phyloP scores from a whole-genome alignment of 257 asterid species.

The Petrea volubilis region DNA sequence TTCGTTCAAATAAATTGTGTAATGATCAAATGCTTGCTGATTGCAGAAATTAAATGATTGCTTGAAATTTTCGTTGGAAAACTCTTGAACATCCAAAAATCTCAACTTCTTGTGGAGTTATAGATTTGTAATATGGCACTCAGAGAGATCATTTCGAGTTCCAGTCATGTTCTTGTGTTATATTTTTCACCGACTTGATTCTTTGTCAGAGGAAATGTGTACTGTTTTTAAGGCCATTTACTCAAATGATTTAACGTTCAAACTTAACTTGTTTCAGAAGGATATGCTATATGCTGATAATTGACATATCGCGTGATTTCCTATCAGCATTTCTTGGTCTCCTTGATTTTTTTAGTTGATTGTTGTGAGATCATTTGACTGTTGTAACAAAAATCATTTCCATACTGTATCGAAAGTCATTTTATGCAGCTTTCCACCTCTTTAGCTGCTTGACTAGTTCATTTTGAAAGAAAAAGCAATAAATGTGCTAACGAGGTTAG shows the following conservation, averaged over 20 bases:
- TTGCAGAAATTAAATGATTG: not conserved
- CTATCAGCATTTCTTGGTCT: not conserved
- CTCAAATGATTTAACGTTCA: not conserved
- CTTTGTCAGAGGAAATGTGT: not conserved
- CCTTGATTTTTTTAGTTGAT: not conserved
- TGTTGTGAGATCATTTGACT: not conserved
- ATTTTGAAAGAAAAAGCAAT: too few relatives aligned
- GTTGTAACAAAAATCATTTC: too few relatives aligned
- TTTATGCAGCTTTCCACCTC: too few relatives aligned
- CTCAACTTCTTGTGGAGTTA: not conserved
- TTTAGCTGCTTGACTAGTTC: too few relatives aligned
- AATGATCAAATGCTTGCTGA: not conserved
- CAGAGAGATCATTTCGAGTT: not conserved
- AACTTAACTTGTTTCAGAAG: too few relatives aligned
- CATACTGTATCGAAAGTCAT: too few relatives aligned
- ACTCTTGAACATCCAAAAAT: not conserved
- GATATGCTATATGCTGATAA: too few relatives aligned
- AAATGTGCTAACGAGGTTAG: too few relatives aligned
- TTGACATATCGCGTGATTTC: not conserved
- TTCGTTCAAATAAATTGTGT: not conserved
- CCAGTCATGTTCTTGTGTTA: not conserved
- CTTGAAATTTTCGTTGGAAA: not conserved
- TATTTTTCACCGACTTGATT: not conserved
- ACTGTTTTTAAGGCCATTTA: not conserved
- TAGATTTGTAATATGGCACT: not conserved